Evolutionary conservation across 2,329 filamentous ascomycete genomes (phyloP).

Genomic region (Aspergillus pseudotamarii): DNA sequence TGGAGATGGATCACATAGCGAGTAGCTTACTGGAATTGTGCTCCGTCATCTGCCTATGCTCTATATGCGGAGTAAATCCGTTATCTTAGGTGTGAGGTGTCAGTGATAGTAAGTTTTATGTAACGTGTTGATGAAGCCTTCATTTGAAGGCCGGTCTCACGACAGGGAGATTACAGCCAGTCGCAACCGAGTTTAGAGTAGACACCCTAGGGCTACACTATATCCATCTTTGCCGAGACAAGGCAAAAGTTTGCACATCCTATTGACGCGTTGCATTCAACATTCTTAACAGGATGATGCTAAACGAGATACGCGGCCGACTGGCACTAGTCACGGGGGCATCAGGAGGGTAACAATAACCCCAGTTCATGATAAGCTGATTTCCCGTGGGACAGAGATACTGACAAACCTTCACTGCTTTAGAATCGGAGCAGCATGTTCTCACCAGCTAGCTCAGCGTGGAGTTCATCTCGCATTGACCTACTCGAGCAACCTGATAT

Average conservation of each 20-base stretch:
- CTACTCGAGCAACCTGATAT: constrained; percentile 56
- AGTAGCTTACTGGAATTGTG: background rate
- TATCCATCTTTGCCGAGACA: background rate
- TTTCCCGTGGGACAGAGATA: background rate
- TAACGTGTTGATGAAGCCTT: too few relatives aligned
- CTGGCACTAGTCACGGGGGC: background rate
- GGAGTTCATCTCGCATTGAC: constrained; percentile 61
- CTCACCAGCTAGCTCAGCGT: constrained; percentile 55
- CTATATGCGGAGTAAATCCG: background rate
- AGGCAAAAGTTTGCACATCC: accelerated
- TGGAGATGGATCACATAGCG: background rate
- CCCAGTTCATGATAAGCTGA: background rate
- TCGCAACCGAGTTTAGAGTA: background rate
- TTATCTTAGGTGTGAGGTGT: background rate
- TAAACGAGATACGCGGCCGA: background rate
- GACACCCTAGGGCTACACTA: background rate
- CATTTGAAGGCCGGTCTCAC: too few relatives aligned
- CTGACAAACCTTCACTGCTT: background rate
- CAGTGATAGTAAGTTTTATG: background rate
- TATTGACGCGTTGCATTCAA: background rate
- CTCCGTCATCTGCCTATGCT: background rate
- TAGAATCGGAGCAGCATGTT: constrained; percentile 65
- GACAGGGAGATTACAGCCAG: too few relatives aligned
- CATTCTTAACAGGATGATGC: background rate
- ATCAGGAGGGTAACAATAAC: background rate